phyloP scores from a whole-genome alignment of 306 rosid genomes.

The Albizia julibrissin region DNA sequence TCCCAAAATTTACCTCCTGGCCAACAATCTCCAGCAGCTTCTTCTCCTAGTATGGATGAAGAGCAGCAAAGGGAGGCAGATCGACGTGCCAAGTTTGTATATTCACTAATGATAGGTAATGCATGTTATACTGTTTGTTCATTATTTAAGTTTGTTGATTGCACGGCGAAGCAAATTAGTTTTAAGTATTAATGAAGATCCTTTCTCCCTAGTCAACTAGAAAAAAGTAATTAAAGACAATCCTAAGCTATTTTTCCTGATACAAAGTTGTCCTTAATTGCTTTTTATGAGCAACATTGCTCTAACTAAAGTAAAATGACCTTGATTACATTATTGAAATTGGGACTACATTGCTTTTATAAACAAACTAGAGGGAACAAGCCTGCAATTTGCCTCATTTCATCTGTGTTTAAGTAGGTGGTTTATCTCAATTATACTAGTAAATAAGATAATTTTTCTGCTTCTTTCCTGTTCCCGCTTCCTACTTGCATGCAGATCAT shows the following conservation, averaged over 20 bases:
- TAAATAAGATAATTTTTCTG: background rate
- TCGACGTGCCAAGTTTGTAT: slow-evolving; percentile 86
- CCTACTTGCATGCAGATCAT: slow-evolving; percentile 52
- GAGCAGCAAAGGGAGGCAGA: slow-evolving; percentile 73
- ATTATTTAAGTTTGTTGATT: slow-evolving; percentile 8
- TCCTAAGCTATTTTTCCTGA: background rate
- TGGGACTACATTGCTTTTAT: background rate
- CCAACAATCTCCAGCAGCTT: slow-evolving; percentile 40
- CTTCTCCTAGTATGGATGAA: slow-evolving; percentile 54
- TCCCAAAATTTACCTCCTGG: slow-evolving; percentile 52
- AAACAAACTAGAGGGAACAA: background rate
- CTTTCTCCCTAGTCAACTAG: background rate
- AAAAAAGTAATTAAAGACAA: background rate
- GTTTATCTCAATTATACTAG: background rate
- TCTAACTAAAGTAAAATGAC: background rate
- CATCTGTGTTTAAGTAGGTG: background rate
- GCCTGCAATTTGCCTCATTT: background rate
- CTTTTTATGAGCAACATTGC: background rate
- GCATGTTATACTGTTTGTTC: slow-evolving; percentile 27
- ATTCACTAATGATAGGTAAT: slow-evolving; percentile 88
- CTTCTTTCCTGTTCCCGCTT: background rate
- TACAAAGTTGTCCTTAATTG: background rate
- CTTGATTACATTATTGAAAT: background rate
- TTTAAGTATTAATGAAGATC: background rate
- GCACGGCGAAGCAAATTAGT: background rate